A percentile compares a stretch with the other conserved stretches of the same genome.
Evolutionary conservation across 2,329 filamentous ascomycete genomes (phyloP).

Genomic region (Orbilia javanica): DNA sequence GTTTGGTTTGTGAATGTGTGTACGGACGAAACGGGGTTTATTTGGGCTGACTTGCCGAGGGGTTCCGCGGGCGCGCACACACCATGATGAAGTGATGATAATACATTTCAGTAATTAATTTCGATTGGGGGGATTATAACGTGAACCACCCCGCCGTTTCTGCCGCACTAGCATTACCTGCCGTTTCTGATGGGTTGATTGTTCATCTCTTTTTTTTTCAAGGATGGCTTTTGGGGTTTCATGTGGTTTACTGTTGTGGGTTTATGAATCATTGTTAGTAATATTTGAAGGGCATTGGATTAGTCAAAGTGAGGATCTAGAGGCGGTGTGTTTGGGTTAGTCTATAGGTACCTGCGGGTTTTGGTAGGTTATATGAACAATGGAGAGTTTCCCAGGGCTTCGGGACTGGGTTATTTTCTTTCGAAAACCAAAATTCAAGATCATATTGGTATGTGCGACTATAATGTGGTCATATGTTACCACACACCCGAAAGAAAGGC

Average conservation of each 20-base stretch:
- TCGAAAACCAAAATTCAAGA: too few species aligned
- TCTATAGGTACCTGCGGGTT: slow-evolving; percentile 20
- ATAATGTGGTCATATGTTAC: too few species aligned
- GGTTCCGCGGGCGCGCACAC: background rate
- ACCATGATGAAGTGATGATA: background rate
- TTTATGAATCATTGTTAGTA: slow-evolving; percentile 11
- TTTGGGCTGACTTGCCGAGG: slow-evolving; percentile 7
- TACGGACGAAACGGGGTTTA: background rate
- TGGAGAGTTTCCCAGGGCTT: slow-evolving; percentile 23
- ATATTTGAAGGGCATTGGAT: background rate
- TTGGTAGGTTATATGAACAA: slow-evolving; percentile 13
- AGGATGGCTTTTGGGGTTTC: too few species aligned
- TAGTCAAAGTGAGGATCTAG: background rate
- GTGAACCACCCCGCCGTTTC: background rate
- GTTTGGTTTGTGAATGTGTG: too few species aligned
- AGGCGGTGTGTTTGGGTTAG: too few species aligned
- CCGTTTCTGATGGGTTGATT: too few species aligned
- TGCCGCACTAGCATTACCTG: background rate
- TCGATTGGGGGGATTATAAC: background rate
- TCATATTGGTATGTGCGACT: background rate
- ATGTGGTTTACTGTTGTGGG: too few species aligned
- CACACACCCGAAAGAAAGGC: background rate
- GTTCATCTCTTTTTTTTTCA: too few species aligned
- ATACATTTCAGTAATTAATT: too few species aligned
- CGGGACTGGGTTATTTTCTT: too few species aligned